Evolutionary conservation across 78 protist species (phyloP).

Genomic region (Dictyostelium purpureum): DNA sequence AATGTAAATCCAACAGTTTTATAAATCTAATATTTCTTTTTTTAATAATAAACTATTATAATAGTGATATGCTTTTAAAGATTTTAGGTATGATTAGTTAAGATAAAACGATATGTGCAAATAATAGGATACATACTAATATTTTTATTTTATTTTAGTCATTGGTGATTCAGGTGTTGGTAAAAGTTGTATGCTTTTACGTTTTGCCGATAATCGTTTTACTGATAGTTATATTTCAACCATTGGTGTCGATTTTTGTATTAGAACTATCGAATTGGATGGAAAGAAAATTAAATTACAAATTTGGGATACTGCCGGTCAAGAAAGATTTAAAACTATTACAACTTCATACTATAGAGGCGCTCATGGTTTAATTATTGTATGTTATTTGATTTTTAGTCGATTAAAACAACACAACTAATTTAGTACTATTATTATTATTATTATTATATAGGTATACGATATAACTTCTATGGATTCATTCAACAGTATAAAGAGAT

Average conservation of each 20-base stretch:
- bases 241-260: slow-evolving; percentile 94
- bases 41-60: too few species aligned
- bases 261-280: slow-evolving; percentile 94
- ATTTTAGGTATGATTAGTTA: too few species aligned
- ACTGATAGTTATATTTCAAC: slow-evolving; percentile 92
- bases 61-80: slow-evolving; percentile 73
- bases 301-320: slow-evolving; percentile 91
- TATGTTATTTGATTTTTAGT: too few species aligned
- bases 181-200: slow-evolving; percentile 91
- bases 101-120: too few species aligned
- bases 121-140: too few species aligned
- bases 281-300: slow-evolving; percentile 93
- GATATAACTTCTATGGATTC: slow-evolving; percentile 65
- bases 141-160: not conserved
- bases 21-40: too few species aligned
- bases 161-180: slow-evolving; percentile 86
- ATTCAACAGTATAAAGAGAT: slow-evolving; percentile 77
- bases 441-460: too few species aligned
- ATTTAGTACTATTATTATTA: not conserved
- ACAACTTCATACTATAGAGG: slow-evolving; percentile 88
- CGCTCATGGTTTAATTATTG: slow-evolving; percentile 89
- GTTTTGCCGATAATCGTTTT: slow-evolving; percentile 96
- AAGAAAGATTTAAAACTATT: slow-evolving; percentile 87
- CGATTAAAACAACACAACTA: slow-evolving; percentile 53
- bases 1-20: too few species aligned